These are phyloP conservation scores for Shiraia sp. DNA, from an alignment of 2,329 filamentous ascomycete species.

Conservation along the genomic window DNA sequence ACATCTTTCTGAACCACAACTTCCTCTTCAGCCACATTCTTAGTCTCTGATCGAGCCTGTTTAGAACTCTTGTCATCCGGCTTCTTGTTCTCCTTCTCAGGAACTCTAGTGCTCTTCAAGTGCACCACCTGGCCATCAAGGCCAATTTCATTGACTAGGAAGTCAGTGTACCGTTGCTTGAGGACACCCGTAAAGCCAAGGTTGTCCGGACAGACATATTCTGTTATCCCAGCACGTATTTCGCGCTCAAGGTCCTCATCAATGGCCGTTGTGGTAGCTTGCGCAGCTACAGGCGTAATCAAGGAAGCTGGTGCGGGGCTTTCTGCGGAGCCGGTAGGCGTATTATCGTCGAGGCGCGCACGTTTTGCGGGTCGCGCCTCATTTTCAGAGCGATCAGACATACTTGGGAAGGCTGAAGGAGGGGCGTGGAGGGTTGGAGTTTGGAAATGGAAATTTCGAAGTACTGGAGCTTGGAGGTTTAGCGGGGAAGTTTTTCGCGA, in stretches of 20 bases:
- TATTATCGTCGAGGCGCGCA: slow-evolving; percentile 33
- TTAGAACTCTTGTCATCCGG: slow-evolving; percentile 16
- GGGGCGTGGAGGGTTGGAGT: slow-evolving; percentile 3
- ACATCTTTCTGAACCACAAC: slow-evolving; percentile 24
- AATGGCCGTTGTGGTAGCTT: slow-evolving; percentile 15
- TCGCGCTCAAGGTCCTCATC: slow-evolving; percentile 47
- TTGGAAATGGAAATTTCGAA: slow-evolving; percentile 1
- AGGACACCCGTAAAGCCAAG: slow-evolving; percentile 65
- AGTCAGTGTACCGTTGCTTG: slow-evolving; percentile 84
- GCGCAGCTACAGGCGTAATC: slow-evolving; percentile 8
- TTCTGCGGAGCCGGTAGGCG: slow-evolving; percentile 9
- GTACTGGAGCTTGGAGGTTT: slow-evolving; percentile 10
- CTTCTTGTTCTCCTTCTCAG: slow-evolving; percentile 20
- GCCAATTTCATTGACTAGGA: slow-evolving; percentile 86
- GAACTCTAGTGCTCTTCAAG: slow-evolving; percentile 56
- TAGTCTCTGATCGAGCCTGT: slow-evolving; percentile 15
- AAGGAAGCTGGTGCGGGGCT: slow-evolving; percentile 3
- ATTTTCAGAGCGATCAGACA: slow-evolving; percentile 19
- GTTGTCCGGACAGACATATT: slow-evolving; percentile 62
- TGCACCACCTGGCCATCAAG: slow-evolving; percentile 77
- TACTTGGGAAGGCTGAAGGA: slow-evolving; percentile 4
- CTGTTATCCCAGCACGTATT: slow-evolving; percentile 61
- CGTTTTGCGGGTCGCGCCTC: slow-evolving; percentile 36
- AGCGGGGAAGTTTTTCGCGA: slow-evolving; percentile 35
- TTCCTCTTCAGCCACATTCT: slow-evolving; percentile 20